A percentile compares a stretch with the other conserved stretches of the same genome.
These are phyloP conservation scores for Fusarium temperatum DNA, from an alignment of 2,329 filamentous ascomycete genomes.

Conservation along the genomic window DNA sequence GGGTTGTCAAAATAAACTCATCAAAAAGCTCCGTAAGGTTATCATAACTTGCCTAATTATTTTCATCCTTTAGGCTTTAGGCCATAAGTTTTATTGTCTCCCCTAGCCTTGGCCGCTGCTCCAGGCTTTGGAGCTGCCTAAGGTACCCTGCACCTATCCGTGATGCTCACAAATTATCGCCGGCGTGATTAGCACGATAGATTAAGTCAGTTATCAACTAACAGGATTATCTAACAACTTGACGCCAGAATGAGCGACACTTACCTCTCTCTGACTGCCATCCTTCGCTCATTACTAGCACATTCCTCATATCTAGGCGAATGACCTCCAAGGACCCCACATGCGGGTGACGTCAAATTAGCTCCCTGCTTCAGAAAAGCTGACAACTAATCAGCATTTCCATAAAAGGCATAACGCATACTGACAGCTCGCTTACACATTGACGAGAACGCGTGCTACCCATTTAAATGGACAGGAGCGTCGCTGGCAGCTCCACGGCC, in stretches of 20 bases:
- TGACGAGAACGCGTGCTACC: no score
- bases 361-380: background rate
- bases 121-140: background rate
- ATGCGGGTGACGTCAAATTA: background rate
- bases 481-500: background rate
- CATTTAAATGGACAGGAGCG: background rate
- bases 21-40: no score
- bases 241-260: no score
- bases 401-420: background rate
- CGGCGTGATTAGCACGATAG: no score
- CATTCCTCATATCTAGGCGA: no score
- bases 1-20: background rate
- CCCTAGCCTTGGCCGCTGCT: background rate
- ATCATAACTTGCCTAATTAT: accelerated
- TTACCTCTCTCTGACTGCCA: background rate
- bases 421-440: background rate
- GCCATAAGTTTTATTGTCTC: background rate
- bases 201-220: accelerated
- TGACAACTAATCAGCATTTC: background rate
- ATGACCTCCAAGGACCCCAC: background rate
- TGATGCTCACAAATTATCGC: background rate
- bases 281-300: background rate
- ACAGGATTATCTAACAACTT: accelerated
- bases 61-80: no score
- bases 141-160: no score